Evolutionary conservation across 2,329 filamentous ascomycete species (phyloP).

Genomic region (Cryphonectria nitschkei): DNA sequence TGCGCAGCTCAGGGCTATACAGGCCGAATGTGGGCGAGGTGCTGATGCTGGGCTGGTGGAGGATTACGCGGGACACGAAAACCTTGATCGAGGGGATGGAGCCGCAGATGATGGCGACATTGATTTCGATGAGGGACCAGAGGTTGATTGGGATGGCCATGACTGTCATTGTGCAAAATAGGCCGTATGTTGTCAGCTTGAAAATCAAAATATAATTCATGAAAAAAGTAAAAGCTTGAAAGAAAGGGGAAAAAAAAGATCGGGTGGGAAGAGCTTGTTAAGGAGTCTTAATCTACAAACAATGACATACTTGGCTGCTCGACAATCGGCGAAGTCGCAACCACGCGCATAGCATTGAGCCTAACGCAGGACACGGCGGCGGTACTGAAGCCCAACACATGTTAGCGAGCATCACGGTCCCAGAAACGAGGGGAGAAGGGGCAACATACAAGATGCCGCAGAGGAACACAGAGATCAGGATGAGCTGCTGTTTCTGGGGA

Average conservation of each 20-base stretch:
- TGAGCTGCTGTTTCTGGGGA: constrained; percentile 45
- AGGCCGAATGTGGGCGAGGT: background rate
- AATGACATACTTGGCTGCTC: constrained; percentile 25
- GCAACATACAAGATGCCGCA: constrained; percentile 37
- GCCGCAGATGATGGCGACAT: constrained; percentile 44
- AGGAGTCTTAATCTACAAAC: background rate
- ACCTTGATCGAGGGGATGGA: constrained; percentile 46
- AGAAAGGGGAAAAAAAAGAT: too few species aligned
- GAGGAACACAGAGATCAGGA: constrained; percentile 44
- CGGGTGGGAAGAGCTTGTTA: too few species aligned
- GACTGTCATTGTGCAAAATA: constrained; percentile 6
- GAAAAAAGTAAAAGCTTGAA: too few species aligned
- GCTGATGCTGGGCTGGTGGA: constrained; percentile 28
- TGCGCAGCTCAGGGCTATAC: background rate
- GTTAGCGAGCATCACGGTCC: background rate
- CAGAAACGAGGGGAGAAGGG: background rate
- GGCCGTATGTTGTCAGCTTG: background rate
- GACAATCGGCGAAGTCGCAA: constrained; percentile 12
- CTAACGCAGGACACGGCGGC: constrained; percentile 32
- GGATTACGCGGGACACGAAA: constrained; percentile 45
- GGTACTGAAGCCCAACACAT: constrained; percentile 8
- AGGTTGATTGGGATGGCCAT: constrained; percentile 33
- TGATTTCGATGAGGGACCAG: constrained; percentile 37
- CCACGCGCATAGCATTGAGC: constrained; percentile 31
- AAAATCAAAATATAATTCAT: too few species aligned